Conservation (phyloP, 805 yeast genomes). For the Cyberlindnera maclurae region DNA sequence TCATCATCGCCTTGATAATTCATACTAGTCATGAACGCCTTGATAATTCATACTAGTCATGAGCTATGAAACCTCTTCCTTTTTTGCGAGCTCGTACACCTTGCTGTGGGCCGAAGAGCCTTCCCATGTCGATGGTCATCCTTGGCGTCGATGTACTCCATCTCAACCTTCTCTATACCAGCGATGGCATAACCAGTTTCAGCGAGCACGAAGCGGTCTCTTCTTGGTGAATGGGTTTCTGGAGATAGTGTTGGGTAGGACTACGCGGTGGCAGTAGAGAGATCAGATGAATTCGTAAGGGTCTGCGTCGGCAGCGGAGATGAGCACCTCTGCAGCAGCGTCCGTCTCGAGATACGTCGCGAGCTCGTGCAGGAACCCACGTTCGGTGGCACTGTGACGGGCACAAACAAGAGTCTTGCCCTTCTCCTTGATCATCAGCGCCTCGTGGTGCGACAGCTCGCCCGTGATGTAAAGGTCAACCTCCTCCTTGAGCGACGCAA, state of each 20-base stretch:
- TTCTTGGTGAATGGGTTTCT: constrained; percentile 47
- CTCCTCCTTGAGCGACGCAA: constrained; percentile 44
- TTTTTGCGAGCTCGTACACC: not conserved
- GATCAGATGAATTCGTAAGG: constrained; percentile 15
- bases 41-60: no score
- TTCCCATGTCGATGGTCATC: constrained; percentile 8
- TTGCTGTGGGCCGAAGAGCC: constrained; percentile 8
- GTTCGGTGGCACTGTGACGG: constrained; percentile 89
- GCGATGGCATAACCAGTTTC: constrained; percentile 70
- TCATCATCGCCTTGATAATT: no score
- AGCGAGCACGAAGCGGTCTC: constrained; percentile 70
- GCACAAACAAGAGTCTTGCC: constrained; percentile 71
- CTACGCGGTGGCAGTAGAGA: no score
- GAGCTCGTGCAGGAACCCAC: constrained; percentile 64
- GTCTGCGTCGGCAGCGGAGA: constrained; percentile 20
- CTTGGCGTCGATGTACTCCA: constrained; percentile 15
- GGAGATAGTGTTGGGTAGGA: constrained; percentile 49
- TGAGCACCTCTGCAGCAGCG: constrained; percentile 7
- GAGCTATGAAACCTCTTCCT: constrained; percentile 1
- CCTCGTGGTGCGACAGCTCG: constrained; percentile 92
- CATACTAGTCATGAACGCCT: no score
- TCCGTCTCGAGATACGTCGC: constrained; percentile 30
- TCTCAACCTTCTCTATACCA: constrained; percentile 42
- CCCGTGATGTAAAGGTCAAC: constrained; percentile 80
- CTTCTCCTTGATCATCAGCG: constrained; percentile 57